A percentile compares a stretch with the other conserved stretches of the same genome.
These are phyloP conservation scores for Heritiera littoralis DNA, from an alignment of 345 rosid genomes.

Conservation along the genomic window DNA sequence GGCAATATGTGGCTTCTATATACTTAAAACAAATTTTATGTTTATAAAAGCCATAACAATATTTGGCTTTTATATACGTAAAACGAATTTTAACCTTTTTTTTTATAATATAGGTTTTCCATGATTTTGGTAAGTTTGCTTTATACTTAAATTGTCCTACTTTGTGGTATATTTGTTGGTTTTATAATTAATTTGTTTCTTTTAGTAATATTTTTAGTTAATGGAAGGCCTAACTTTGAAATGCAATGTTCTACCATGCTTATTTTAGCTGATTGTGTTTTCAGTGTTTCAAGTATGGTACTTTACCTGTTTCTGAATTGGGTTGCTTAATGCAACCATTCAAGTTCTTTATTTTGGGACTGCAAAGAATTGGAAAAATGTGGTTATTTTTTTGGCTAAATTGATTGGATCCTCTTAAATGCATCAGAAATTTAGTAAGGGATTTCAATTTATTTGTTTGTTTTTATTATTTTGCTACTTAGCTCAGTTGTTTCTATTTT, in stretches of 20 bases:
- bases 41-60: too few species aligned
- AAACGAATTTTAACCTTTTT: too few species aligned
- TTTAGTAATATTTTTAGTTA: background rate
- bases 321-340: background rate
- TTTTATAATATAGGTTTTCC: background rate
- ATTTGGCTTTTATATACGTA: too few species aligned
- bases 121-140: background rate
- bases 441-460: background rate
- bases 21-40: too few species aligned
- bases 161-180: background rate
- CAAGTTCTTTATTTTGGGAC: background rate
- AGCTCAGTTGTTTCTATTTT: background rate
- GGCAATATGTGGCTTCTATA: too few species aligned
- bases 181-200: too few species aligned
- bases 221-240: background rate
- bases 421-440: background rate
- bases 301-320: background rate
- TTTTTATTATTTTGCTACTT: background rate
- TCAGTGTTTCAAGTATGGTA: background rate
- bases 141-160: background rate
- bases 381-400: background rate
- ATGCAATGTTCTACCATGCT: background rate
- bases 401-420: background rate
- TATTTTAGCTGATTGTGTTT: slow-evolving; percentile 4
- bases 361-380: background rate